Evolutionary conservation across 1,284 basidiomycete genomes (phyloP).

Genomic region (Melampsora abietis-canadensis): DNA sequence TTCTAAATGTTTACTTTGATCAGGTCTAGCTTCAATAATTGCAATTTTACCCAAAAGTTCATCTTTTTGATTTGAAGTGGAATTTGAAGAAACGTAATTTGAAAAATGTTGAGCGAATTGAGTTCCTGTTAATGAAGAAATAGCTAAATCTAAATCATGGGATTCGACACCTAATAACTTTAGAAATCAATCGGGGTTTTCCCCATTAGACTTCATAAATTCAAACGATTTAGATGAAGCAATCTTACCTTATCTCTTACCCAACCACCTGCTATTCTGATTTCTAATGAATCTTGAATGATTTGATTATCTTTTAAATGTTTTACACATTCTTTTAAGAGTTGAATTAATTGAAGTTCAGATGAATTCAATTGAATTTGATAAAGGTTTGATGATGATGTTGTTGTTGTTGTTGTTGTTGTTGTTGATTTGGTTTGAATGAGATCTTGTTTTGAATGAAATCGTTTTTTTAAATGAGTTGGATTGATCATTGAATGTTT

Average conservation of each 20-base stretch:
- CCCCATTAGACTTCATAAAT: too few relatives aligned
- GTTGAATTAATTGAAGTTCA: slow-evolving; percentile 8
- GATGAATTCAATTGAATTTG: background rate
- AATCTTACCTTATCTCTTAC: slow-evolving; percentile 84
- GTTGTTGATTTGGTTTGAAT: too few relatives aligned
- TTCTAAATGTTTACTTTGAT: slow-evolving; percentile 96
- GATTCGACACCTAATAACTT: slow-evolving; percentile 78
- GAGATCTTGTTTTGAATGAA: too few relatives aligned
- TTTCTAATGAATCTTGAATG: background rate
- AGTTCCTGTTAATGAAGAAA: slow-evolving; percentile 78
- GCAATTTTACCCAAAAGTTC: slow-evolving; percentile 55
- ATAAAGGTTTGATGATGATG: too few relatives aligned
- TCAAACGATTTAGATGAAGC: background rate
- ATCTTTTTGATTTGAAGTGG: slow-evolving; percentile 57
- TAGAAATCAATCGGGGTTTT: background rate
- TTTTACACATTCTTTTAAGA: background rate
- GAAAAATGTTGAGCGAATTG: slow-evolving; percentile 78
- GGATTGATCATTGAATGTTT: too few relatives aligned
- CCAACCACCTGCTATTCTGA: slow-evolving; percentile 88
- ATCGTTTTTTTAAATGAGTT: too few relatives aligned
- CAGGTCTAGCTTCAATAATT: slow-evolving; percentile 89
- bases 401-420: too few relatives aligned
- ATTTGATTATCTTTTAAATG: background rate
- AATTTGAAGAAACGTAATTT: slow-evolving; percentile 59
- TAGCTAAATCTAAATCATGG: slow-evolving; percentile 90